Evolutionary conservation across 805 yeast genomes (phyloP), one percentile per base, ranked within the genome.

Genomic region (Wickerhamiella kurtzmanii): DNA sequence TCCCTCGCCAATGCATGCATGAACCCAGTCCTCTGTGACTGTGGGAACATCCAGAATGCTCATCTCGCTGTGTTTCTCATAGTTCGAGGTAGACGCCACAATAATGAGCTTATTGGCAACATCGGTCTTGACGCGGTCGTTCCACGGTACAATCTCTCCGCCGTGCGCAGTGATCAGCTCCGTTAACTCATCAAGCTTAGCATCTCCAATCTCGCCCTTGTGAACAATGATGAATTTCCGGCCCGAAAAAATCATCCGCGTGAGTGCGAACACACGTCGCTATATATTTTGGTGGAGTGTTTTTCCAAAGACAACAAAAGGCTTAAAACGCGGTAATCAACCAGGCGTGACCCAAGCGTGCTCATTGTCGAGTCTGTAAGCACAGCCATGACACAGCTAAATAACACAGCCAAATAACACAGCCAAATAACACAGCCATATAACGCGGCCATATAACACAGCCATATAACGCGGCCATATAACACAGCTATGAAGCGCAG

Each of bases 11-110:
- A 71, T 56, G 2, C 80, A 73, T 36, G 73, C 76, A 22, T 60
- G 53, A 2, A 82, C 66, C 86, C 92, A 85, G 3, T 66, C 60
- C 0, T 78, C 70, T 0, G 73, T 71, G 15, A 83, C 80, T 1
- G 82, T 72, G 0, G 92, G 86, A 13, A 81, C 68, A 76, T 82
- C 70, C 35, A 72, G 64, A 15, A 67, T 66, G 35, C 65, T 66
- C 3, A 81, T 72, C 28, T 65, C 62, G 2, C 51, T 55, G 55
- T 70, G 77, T 25, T 73, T 77, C 2, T 71, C 70, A 52, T 82
- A 82, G 21, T 74, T 69, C 17, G 68, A 62, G 3, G 74, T 64
- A 38, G 66, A 62, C 17, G 84, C 64, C 15, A 84, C 68, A 17
- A 83, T 50, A n/a, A 59, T 44, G 19, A 57, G 55, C 37, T 54